phyloP scores from a whole-genome alignment of 768 basidiomycete genomes.

The Phanerodontia chrysosporium region DNA sequence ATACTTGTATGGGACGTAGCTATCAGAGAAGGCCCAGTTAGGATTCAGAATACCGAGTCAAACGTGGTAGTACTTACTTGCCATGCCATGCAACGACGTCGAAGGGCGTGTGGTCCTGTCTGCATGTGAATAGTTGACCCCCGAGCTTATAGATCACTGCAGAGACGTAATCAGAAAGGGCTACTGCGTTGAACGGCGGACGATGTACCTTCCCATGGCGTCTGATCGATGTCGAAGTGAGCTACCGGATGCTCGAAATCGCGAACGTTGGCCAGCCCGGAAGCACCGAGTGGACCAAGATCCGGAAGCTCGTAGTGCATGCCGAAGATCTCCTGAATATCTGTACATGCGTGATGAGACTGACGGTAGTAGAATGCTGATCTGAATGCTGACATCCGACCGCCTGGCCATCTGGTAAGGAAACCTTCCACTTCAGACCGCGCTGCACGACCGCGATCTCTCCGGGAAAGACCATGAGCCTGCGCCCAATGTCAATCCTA shows the following conservation, averaged over 20 bases:
- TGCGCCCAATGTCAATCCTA: conserved; percentile 16
- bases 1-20: conserved; percentile 67
- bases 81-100: conserved; percentile 72
- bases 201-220: conserved; percentile 51
- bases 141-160: conserved; percentile 36
- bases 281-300: conserved; percentile 60
- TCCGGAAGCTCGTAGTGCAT: conserved; percentile 60
- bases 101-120: conserved; percentile 63
- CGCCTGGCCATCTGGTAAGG: conserved; percentile 53
- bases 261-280: conserved; percentile 58
- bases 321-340: conserved; percentile 62
- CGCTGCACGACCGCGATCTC: conserved; percentile 63
- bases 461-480: conserved; percentile 59
- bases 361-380: not conserved
- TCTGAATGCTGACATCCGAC: conserved; percentile 45
- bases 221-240: conserved; percentile 61
- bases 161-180: not conserved
- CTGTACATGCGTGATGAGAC: conserved; percentile 25
- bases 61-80: conserved; percentile 38
- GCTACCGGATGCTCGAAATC: conserved; percentile 65
- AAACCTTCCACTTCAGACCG: conserved; percentile 61
- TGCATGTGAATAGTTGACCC: conserved; percentile 50
- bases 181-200: too few species aligned
- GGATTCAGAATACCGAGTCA: not conserved
- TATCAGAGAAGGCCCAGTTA: conserved; percentile 14